Base-by-base conservation (phyloP, 352 stramenopile genomes). In the Pythium chondricola region DNA sequence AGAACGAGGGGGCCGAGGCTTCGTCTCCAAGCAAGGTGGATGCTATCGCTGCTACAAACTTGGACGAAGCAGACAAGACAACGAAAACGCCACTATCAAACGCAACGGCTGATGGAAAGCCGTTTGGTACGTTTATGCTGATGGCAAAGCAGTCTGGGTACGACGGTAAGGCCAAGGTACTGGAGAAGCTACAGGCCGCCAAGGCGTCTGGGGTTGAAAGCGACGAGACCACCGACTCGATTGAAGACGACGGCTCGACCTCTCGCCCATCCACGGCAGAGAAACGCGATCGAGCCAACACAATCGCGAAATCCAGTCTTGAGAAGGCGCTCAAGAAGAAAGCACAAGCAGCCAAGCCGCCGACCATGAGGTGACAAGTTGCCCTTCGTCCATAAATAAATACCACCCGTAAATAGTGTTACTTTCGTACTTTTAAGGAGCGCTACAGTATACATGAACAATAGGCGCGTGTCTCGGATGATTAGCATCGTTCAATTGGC, bases 291-390 rank as follows among this genome's bases (percentile, higher is more conserved):
- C 35, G 29, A 2, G 22, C 32, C 30, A 45, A 50, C 8, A 29
- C 17, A 39, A 17, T 43, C 39, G 59, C 55, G 13, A 68, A 63
- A 30, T 74, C 38, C 44, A 76, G 59, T 48, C 53, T 80, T 20
- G 65, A 74, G 40, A 71, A 70, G 37, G 69, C 60, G 27, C 48
- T 80, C 30, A 72, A 76, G 56, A 79, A 74, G 53, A 73, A 72
- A 32, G 54, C 21, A 33, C 7, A 33, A 33, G 29, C 29, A 33
- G 21, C 49, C 6, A 22, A 18, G 17, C 31, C 51, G 24, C 39
- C 51, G 9, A 57, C 38, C 7, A 44, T 54, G 25, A 43, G 43
- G 8, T 68, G 36, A 53, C 27, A 40, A 55, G 50, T 58, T 55
- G 43, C 53, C 45, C 4, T 61, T 53, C 31, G 24, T 45, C 45